Percentiles rank a stretch among this genome's conserved stretches.
Conservation (phyloP, 495 filamentous ascomycete genomes). For the Cenococcum geophilum region DNA sequence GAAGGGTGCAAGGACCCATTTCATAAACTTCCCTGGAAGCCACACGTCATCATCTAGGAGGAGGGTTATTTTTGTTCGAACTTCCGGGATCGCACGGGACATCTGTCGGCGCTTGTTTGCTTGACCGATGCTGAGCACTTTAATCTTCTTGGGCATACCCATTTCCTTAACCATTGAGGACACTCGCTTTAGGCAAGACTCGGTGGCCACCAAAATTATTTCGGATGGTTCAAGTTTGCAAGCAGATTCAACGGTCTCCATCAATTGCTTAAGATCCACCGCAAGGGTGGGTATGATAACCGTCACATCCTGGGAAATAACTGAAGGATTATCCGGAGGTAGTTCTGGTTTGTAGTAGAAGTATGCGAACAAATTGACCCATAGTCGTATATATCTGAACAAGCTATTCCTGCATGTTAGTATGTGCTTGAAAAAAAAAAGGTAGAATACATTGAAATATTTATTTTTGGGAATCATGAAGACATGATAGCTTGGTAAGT, state of each 20-base stretch:
- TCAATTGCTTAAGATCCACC: conserved; percentile 53
- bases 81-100: conserved; percentile 69
- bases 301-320: conserved; percentile 64
- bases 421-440: not conserved
- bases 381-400: conserved; percentile 53
- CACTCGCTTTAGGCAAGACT: conserved; percentile 53
- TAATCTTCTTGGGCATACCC: conserved; percentile 43
- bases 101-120: conserved; percentile 84
- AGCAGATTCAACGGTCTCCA: conserved; percentile 55
- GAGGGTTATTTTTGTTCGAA: conserved; percentile 65
- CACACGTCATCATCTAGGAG: conserved; percentile 86
- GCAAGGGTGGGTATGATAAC: conserved; percentile 68
- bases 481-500: not conserved
- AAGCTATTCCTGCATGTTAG: conserved; percentile 18
- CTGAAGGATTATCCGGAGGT: conserved; percentile 55
- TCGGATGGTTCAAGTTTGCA: conserved; percentile 51
- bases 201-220: conserved; percentile 59
- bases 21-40: conserved; percentile 69
- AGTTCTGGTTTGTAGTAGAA: conserved; percentile 54
- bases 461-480: not conserved
- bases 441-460: not conserved
- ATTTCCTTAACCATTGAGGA: conserved; percentile 43
- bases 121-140: conserved; percentile 36
- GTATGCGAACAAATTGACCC: conserved; percentile 60
- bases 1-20: conserved; percentile 81